Evolutionary conservation across 2,329 filamentous ascomycete genomes (phyloP).

Genomic region (Bipolaris oryzae): DNA sequence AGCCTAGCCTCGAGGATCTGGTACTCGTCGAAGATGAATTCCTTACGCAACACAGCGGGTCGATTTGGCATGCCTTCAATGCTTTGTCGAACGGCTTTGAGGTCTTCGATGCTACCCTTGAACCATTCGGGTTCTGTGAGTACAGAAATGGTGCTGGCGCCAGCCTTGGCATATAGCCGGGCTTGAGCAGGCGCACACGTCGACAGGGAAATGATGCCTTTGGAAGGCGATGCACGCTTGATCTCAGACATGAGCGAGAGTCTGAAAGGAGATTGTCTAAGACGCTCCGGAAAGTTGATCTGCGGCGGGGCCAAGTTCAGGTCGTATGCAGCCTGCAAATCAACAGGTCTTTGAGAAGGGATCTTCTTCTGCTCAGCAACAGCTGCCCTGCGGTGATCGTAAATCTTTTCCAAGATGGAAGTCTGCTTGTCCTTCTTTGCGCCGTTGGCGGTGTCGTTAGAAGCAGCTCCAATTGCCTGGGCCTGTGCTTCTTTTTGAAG

Average conservation of each 20-base stretch:
- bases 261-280: conserved; percentile 83
- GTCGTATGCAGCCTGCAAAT: conserved; percentile 86
- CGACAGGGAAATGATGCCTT: conserved; percentile 87
- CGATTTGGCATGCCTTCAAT: conserved; percentile 91
- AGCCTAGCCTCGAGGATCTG: conserved; percentile 94
- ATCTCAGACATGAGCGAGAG: conserved; percentile 97
- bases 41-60: conserved; percentile 90
- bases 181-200: conserved; percentile 90
- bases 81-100: conserved; percentile 84
- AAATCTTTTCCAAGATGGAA: conserved; percentile 91
- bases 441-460: conserved; percentile 30
- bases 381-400: conserved; percentile 75
- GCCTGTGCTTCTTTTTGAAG: conserved; percentile 51
- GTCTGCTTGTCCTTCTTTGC: conserved; percentile 64
- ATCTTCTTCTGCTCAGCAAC: conserved; percentile 83
- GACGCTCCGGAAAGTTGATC: conserved; percentile 76
- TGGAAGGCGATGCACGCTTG: conserved; percentile 94
- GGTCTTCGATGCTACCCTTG: conserved; percentile 94
- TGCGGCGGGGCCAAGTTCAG: conserved; percentile 83
- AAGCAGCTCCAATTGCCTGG: conserved; percentile 40
- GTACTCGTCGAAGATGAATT: conserved; percentile 98
- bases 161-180: conserved; percentile 87
- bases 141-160: conserved; percentile 97
- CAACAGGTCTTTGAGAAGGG: conserved; percentile 80
- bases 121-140: conserved; percentile 99